Conservation (phyloP, 345 rosid genomes). For the Theobroma cacao region DNA sequence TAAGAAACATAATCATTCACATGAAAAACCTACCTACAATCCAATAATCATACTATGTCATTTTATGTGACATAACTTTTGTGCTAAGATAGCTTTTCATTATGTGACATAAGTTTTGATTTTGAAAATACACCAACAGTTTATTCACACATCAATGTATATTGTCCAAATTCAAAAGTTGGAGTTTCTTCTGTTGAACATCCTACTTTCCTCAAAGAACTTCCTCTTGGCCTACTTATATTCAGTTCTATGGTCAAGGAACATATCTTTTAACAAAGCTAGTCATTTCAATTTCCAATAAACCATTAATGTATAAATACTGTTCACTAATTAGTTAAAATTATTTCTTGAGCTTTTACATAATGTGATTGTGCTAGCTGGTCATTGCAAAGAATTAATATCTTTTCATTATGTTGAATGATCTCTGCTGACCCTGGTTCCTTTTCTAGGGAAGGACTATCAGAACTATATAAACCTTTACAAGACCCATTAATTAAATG, state of each 20-base stretch:
- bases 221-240: not conserved
- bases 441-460: conserved; percentile 47
- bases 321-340: not conserved
- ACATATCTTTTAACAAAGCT: not conserved
- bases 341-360: not conserved
- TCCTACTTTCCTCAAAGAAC: not conserved
- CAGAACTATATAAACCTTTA: conserved; percentile 71
- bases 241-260: not conserved
- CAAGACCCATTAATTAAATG: conserved; percentile 69
- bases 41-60: too few relatives aligned
- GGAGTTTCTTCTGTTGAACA: not conserved
- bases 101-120: too few relatives aligned
- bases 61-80: too few relatives aligned
- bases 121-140: too few relatives aligned
- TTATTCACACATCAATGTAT: not conserved
- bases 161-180: not conserved
- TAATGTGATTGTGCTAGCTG: not conserved
- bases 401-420: not conserved
- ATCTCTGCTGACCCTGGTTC: conserved; percentile 9
- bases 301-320: not conserved
- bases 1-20: too few relatives aligned
- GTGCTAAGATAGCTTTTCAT: too few relatives aligned
- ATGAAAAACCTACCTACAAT: too few relatives aligned
- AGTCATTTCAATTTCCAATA: not conserved
- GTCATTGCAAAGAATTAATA: not conserved